Evolutionary conservation across 2,329 filamentous ascomycete genomes (phyloP).

Genomic region (Metarhizium brunneum): DNA sequence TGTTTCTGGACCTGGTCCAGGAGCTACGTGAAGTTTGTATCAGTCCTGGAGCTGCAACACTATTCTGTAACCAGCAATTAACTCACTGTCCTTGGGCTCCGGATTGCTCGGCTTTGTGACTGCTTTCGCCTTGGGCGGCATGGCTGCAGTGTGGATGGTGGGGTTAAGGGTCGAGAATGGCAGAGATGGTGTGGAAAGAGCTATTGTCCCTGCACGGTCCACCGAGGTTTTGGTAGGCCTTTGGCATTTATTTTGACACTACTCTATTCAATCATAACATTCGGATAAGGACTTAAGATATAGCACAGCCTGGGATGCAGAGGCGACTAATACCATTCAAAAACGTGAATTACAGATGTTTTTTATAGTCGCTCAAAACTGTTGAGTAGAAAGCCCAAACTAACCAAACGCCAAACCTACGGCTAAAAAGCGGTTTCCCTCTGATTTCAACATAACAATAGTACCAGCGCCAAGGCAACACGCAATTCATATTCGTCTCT

Average conservation of each 20-base stretch:
- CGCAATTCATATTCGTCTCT: too few species aligned
- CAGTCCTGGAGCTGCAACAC: background rate
- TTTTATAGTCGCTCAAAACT: too few species aligned
- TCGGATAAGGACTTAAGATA: too few species aligned
- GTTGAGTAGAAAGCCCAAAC: too few species aligned
- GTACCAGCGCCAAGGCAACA: too few species aligned
- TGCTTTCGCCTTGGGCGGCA: constrained; percentile 16
- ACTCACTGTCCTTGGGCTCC: constrained; percentile 14
- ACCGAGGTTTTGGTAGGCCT: background rate
- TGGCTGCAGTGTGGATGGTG: constrained; percentile 11
- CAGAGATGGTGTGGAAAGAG: constrained; percentile 1
- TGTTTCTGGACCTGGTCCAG: constrained; percentile 31
- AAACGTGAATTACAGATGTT: too few species aligned
- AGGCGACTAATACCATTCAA: too few species aligned
- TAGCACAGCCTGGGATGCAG: too few species aligned
- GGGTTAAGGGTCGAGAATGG: constrained; percentile 7
- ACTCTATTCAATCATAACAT: background rate
- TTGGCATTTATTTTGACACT: background rate
- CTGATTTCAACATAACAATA: too few species aligned
- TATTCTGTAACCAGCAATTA: too few species aligned
- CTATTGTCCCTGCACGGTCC: constrained; percentile 10
- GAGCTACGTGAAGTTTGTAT: constrained; percentile 9
- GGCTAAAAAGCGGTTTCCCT: too few species aligned
- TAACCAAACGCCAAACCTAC: too few species aligned
- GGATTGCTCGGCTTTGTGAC: constrained; percentile 10